Conservation (phyloP, 2,329 filamentous ascomycete genomes). For the Pleurostoma richardsiae region DNA sequence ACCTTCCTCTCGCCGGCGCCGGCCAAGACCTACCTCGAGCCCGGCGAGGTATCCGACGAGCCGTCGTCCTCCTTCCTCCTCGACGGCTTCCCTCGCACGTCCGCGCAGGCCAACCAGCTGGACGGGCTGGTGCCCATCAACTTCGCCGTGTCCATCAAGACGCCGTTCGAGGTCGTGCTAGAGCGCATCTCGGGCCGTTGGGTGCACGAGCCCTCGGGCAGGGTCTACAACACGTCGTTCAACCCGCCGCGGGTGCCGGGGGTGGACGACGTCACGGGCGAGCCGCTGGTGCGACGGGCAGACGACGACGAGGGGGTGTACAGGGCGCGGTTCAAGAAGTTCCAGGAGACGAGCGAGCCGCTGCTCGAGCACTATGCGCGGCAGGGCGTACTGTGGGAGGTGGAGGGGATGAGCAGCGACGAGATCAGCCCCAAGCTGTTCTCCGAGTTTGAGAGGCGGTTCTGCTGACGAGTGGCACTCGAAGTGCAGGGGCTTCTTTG, state of each 20-base stretch:
- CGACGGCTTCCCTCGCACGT: conserved; percentile 91
- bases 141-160: conserved; percentile 80
- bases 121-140: conserved; percentile 90
- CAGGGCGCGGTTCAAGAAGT: conserved; percentile 72
- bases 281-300: conserved; percentile 71
- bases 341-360: conserved; percentile 80
- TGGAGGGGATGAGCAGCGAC: conserved; percentile 84
- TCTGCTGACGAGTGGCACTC: conserved; percentile 32
- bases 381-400: conserved; percentile 79
- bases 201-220: conserved; percentile 86
- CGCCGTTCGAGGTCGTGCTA: conserved; percentile 80
- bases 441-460: conserved; percentile 73
- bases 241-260: conserved; percentile 78
- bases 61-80: conserved; percentile 87
- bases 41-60: conserved; percentile 52
- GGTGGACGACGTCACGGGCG: conserved; percentile 86
- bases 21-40: conserved; percentile 30
- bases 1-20: conserved; percentile 31
- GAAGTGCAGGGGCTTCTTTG: too few relatives aligned
- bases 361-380: conserved; percentile 85
- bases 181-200: conserved; percentile 87
- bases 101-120: conserved; percentile 70
- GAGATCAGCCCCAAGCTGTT: conserved; percentile 93
- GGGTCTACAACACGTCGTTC: conserved; percentile 94
- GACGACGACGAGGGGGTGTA: conserved; percentile 89